Base-by-base conservation (phyloP, 2,329 filamentous ascomycete species). In the Plenodomus lindquistii region DNA sequence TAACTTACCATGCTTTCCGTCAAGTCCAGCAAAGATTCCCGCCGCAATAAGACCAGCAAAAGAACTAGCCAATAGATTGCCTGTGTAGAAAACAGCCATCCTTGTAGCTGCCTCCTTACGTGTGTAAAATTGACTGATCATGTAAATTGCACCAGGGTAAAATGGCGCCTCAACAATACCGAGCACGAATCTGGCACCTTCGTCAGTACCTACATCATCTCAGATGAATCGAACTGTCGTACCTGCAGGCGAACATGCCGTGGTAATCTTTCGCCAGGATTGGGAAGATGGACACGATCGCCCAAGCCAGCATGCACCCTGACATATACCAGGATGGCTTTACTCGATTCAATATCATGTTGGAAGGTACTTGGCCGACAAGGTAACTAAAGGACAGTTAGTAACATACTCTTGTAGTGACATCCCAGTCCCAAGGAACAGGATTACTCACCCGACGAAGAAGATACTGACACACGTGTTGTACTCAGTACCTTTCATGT, bases 401-500 rank as follows among this genome's bases (percentile, higher is more conserved):
- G 44, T 29, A 31, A 15, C 27, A 31, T 15, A 15, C 27, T 31
- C 6, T n/a, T 24, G 22, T 10, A 24, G 22, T 10, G 22, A 24
- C 22, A 8, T 31, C 15, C 27, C 11, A 13, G n/a, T n/a, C n/a
- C 27, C 27, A 4, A 4, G 6, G 27, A 31, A 31, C 6, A 11
- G 34, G 22, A 40, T 16, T 15, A 45, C 49, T 44, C 48, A 64
- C 52, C 79, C 75, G 21, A 77, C 77, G 65, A 86, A 86, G 40
- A 86, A 72, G 50, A 87, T 85, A 42, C 77, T 80, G 38, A 85
- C 72, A 47, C 82, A 84, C 1, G 59, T 61, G 1, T 87, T 75
- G 54, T 87, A 87, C 53, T 86, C 75, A 38, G 85, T 82, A 1
- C 81, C 83, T 15, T 46, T 39, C 44, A 71, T 55, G 3, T 52